Evolutionary conservation across 2,329 filamentous ascomycete genomes (phyloP).

Genomic region (Ilyonectria mors-panacis): DNA sequence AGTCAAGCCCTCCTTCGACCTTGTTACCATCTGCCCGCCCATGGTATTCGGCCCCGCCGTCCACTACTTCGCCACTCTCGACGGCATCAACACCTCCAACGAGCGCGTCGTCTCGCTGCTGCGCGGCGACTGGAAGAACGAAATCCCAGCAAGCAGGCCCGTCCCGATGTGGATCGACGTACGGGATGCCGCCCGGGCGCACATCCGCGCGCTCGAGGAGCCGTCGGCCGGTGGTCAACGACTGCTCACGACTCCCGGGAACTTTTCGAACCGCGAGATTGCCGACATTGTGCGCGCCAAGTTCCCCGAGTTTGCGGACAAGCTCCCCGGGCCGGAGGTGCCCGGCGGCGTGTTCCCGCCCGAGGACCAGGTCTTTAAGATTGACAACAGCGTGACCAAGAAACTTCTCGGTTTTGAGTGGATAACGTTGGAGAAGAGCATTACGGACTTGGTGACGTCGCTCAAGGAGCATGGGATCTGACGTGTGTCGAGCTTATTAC

Average conservation of each 20-base stretch:
- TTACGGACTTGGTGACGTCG: conserved; percentile 75
- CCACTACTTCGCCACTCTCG: conserved; percentile 62
- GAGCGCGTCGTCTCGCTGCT: conserved; percentile 65
- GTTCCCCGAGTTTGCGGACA: conserved; percentile 66
- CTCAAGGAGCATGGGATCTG: conserved; percentile 64
- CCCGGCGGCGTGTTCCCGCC: conserved; percentile 60
- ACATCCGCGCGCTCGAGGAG: conserved; percentile 66
- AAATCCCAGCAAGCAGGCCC: conserved; percentile 58
- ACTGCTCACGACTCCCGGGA: conserved; percentile 64
- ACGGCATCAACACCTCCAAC: conserved; percentile 68
- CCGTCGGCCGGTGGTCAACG: conserved; percentile 64
- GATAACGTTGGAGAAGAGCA: conserved; percentile 72
- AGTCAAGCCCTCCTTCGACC: conserved; percentile 62
- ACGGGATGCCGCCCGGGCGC: conserved; percentile 68
- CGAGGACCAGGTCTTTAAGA: conserved; percentile 62
- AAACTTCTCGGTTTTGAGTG: conserved; percentile 75
- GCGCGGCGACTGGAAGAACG: conserved; percentile 64
- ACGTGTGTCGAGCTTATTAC: neutral
- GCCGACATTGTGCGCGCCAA: conserved; percentile 59
- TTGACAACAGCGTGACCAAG: conserved; percentile 72
- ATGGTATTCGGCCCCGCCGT: conserved; percentile 69
- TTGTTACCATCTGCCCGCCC: conserved; percentile 69
- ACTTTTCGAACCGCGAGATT: conserved; percentile 63
- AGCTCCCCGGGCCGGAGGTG: conserved; percentile 61
- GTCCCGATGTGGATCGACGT: conserved; percentile 69